These are phyloP conservation scores for Aspergillus ellipticus DNA, from an alignment of 495 filamentous ascomycete genomes.

Conservation along the genomic window DNA sequence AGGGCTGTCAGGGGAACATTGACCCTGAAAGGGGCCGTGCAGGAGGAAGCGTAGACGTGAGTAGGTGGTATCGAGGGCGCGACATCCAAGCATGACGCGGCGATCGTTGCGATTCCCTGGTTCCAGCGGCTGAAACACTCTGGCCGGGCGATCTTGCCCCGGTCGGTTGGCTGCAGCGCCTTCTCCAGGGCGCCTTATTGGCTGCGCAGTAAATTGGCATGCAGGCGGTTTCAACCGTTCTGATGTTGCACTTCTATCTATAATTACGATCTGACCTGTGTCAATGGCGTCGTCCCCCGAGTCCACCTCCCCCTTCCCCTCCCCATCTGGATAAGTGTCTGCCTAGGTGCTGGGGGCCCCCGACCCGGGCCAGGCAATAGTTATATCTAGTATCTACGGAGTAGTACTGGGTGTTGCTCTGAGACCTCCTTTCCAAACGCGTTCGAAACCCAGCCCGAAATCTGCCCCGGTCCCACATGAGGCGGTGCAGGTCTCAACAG, in stretches of 20 bases:
- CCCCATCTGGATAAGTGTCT: too few relatives aligned
- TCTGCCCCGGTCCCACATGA: background rate
- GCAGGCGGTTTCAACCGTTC: background rate
- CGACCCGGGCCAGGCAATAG: too few relatives aligned
- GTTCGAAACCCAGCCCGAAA: background rate
- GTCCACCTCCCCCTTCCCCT: too few relatives aligned
- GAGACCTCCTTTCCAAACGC: background rate
- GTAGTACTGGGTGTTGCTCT: background rate
- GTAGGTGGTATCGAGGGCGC: background rate
- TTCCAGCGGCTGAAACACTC: background rate
- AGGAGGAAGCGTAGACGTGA: background rate
- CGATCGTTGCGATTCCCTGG: background rate
- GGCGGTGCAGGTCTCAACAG: background rate
- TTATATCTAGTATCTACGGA: too few relatives aligned
- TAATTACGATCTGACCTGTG: background rate
- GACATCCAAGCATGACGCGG: background rate
- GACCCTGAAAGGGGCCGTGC: background rate
- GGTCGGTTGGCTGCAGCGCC: background rate
- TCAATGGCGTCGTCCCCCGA: too few relatives aligned
- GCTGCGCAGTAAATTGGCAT: background rate
- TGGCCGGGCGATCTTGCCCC: background rate
- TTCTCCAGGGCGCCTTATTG: background rate
- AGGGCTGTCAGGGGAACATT: background rate
- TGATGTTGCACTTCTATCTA: background rate
- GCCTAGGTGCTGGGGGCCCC: too few relatives aligned